Base-by-base conservation (phyloP, 352 stramenopile species). In the Globisporangium paroecandrum region DNA sequence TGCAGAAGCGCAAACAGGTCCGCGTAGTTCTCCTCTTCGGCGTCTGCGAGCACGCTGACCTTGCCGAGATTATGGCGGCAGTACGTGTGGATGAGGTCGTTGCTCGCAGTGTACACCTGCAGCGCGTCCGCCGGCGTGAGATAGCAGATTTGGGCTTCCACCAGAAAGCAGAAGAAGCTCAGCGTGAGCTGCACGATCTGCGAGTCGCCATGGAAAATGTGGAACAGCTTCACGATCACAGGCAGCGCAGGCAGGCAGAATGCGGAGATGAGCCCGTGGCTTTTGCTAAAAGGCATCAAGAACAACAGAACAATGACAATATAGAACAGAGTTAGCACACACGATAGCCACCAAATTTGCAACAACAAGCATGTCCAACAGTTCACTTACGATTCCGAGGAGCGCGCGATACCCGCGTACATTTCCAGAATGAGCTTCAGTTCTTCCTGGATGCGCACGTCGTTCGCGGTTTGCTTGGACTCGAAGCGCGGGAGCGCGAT, bases 61-160 rank as follows among this genome's bases (percentile, higher is more conserved):
- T 86, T 89, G 71, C 85, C 83, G 56, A 91, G 66, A 56, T 94
- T 90, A 68, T 90, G 75, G 25, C 72, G 77, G 47, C 77, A 89
- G 68, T 94, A 95, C 8, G 79, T 64, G 29, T 69, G 71, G 65
- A 94, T 89, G 46, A 95, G 75, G 22, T 89, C 77, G 59, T 94
- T 82, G 58, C 83, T 92, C 13, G 80, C 74, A 9, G 70, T 79
- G 69, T 93, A 95, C 34, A 95, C 81, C 22, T 85, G 78, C 3
- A 95, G 65, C 18, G 88, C 86, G 25, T 95, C 80, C 4, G 74
- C 74, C 32, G 85, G 82, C 8, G 73, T 78, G 1, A 94, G 75
- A 64, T 94, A 94, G 38, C 81, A 89, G 62, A 95, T 77, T 61
- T 95, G 87, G 4, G 85, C 86, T 64, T 94, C 88, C 12, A 94